Evolutionary conservation across 306 rosid genomes (phyloP).

Genomic region (Hippophae tibetana): DNA sequence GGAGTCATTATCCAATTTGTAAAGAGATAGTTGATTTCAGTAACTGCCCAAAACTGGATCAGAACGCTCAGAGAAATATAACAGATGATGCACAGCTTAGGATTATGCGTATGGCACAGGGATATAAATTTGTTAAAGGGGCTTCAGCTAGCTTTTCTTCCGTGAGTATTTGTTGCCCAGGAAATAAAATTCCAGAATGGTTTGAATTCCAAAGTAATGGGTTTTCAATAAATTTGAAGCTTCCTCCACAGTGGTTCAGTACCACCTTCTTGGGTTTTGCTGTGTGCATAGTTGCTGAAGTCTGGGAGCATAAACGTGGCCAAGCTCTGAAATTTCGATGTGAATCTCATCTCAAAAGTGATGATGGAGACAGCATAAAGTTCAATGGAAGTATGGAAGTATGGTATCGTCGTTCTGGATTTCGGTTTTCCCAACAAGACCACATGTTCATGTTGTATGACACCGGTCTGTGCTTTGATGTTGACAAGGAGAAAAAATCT

Average conservation of each 20-base stretch:
- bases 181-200: constrained; percentile 3
- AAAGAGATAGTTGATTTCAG: background rate
- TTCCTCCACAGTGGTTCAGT: background rate
- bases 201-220: background rate
- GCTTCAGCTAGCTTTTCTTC: background rate
- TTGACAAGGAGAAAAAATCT: too few species aligned
- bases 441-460: too few species aligned
- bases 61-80: constrained; percentile 1
- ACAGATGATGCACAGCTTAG: background rate
- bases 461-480: too few species aligned
- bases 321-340: too few species aligned
- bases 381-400: too few species aligned
- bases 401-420: too few species aligned
- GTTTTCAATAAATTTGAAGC: background rate
- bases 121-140: background rate
- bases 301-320: too few species aligned
- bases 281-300: background rate
- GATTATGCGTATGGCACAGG: background rate
- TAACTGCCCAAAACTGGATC: background rate
- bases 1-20: background rate
- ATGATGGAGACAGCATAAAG: too few species aligned
- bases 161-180: constrained; percentile 3
- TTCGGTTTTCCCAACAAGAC: too few species aligned
- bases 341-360: too few species aligned
- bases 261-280: constrained; percentile 1